Base-by-base conservation (phyloP, 805 yeast species). In the Komagataella mondaviorum region DNA sequence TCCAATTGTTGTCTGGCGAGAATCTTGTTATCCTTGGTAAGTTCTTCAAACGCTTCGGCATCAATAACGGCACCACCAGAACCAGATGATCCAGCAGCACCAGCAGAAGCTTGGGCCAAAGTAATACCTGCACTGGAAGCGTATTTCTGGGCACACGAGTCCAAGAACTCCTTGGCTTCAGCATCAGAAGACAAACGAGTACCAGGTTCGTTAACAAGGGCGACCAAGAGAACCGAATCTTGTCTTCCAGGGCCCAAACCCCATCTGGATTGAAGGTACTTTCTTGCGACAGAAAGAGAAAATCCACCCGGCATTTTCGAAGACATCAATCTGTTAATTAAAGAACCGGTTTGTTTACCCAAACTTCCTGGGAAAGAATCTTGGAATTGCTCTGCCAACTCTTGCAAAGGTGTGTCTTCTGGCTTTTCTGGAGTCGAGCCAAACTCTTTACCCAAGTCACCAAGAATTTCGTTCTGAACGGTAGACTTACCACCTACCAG, bases 241-340 rank as follows among this genome's bases (percentile, higher is more conserved):
- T 91, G 98, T 75, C 98, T 84, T 60, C 97, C 96, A 48, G 86
- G 55, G 57, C 86, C 95, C 61, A 93, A 78, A 59, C 99, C 99
- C 87, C 87, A 93, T 69, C 91, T 81, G 47, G 90, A 65, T 72
- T 86, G 90, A 67, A 93, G 79, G 71, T 93, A 87, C 69, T 90
- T 88, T 76, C 97, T 85, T 50, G 96, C 95, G 57, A 78, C 74
- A 55, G 96, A 84, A 60, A 91, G 83, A 48, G 95, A 85, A 71
- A 91, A 93, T 18, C 99, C 99, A 78, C 99, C 99, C 51, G 99
- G 98, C 98, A 93, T 93, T 75, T 93, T 93, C 24, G 97, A 85
- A 8, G 98, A 83, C 75, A 90, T 85, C 63, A 93, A 77, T 71
- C 97, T 84, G 56, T 96, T 87, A 56, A 91, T 75, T 62, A 93